These are phyloP conservation scores for Xylariaceae sp. DNA, from an alignment of 2,329 filamentous ascomycete species.

Conservation along the genomic window DNA sequence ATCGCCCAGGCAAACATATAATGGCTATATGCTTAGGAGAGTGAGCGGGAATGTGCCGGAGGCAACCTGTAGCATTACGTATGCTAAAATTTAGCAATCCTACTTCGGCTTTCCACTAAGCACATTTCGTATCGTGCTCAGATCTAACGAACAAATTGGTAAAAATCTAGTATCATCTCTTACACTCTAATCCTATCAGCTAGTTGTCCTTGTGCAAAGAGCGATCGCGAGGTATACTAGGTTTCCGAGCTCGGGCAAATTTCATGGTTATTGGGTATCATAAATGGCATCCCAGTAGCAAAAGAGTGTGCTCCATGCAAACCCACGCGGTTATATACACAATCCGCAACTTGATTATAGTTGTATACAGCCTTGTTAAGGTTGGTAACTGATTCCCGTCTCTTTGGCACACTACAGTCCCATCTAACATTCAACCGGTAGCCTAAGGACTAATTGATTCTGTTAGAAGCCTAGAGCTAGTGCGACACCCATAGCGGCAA, in stretches of 20 bases:
- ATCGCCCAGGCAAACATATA: background rate
- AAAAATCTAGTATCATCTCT: too few relatives aligned
- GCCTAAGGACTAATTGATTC: background rate
- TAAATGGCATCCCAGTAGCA: slow-evolving; percentile 8
- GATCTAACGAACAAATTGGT: too few relatives aligned
- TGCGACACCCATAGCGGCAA: slow-evolving; percentile 36
- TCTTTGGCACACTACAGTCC: background rate
- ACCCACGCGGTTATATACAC: slow-evolving; percentile 7
- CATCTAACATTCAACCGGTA: background rate
- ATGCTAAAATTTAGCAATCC: background rate
- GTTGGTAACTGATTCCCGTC: background rate
- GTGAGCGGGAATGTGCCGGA: background rate
- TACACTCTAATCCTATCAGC: too few relatives aligned
- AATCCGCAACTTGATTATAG: slow-evolving; percentile 12
- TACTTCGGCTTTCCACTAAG: too few relatives aligned
- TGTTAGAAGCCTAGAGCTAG: slow-evolving; percentile 35
- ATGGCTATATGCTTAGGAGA: background rate
- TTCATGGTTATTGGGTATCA: too few relatives aligned
- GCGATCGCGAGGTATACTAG: too few relatives aligned
- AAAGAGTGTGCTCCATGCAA: slow-evolving; percentile 3
- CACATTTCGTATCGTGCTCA: too few relatives aligned
- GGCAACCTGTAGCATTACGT: background rate
- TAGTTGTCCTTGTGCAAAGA: too few relatives aligned
- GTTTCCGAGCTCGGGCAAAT: too few relatives aligned
- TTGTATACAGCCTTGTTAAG: background rate